Evolutionary conservation across 2,329 filamentous ascomycete species (phyloP), one percentile per base, ranked within the genome.

Genomic region (Apiospora koreana): DNA sequence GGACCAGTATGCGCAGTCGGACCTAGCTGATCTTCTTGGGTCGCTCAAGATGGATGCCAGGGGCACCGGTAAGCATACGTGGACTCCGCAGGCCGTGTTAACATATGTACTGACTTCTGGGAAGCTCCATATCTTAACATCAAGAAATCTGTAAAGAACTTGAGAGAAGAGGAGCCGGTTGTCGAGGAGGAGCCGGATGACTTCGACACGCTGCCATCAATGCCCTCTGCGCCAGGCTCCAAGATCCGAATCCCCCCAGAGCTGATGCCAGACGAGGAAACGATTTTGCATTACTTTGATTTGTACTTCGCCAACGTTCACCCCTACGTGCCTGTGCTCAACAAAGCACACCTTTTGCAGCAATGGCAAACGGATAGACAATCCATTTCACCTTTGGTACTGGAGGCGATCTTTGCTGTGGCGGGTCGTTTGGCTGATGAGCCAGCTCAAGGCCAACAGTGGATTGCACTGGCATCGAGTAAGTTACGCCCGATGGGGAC

Each of bases 381-480:
- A n/a, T 89, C 92, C 0, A 94, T 98, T 41, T 98, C 96, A 0
- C 95, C 95, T 0, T 84, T 98, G 42, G 87, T 98, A 70, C 84
- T 98, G 0, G 95, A 98, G 80, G 94, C 94, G 8, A 90, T 98
- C 23, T 97, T 98, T 80, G 94, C 95, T 16, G 96, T 97, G 78
- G 92, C 94, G 4, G 93, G 93, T 10, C 88, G 94, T 46, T 86
- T 97, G 72, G 91, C 94, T 0, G 94, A 96, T 73, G 93, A 97
- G 74, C 92, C 93, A 5, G 88, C 92, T 0, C 91, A 96, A 80
- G 94, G 94, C 14, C 93, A 95, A 74, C 94, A 96, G 80, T 98
- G 96, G 96, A 88, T 98, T 66, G 94, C 94, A 41, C 86, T 98
- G 73, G 95, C 94, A 70, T 93, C 93, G 38, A 92, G 94, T 96